Evolutionary conservation across 2,329 filamentous ascomycete genomes (phyloP), one percentile per base, ranked within the genome.

Genomic region (Colletotrichum incanum): DNA sequence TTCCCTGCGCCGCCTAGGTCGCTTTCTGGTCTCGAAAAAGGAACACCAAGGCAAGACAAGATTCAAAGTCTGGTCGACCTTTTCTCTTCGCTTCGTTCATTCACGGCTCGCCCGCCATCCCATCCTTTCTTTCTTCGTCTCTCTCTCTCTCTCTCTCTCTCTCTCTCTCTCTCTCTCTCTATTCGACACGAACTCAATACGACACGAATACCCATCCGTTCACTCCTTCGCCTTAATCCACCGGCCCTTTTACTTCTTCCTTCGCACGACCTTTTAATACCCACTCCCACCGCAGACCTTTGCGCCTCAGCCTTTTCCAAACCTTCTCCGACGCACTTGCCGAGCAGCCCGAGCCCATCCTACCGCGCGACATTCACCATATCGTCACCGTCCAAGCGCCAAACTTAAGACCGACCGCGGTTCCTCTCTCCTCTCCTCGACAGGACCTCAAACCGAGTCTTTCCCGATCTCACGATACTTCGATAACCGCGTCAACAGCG

Each of bases 221-320:
- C 50, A 56, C 47, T 52, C 58, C 69, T 64, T 39, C 55, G 34
- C 69, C 31, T 60, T 61, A 55, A 72, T 69, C 58, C 70, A 65
- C 70, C 54, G 65, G 39, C 65, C 65, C 20, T 56, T 70, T 68
- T 61, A 18, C 54, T 47, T 43, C 26, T 54, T 50, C 62, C 65
- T 68, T 69, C 65, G 59, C 65, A 69, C 70, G 70, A 64, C 52
- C 69, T 69, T 72, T 55, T 64, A 59, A 72, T 72, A 64, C 65
- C 65, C 16, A 47, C 28, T 63, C 65, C 65, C 45, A 65, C 52
- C 54, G 45, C 65, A 59, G 49, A 55, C 70, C 43, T 34, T 64
- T 65, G 65, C 70, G 70, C 65, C 64, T 64, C 47, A 41, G 50
- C 70, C 50, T 59, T 70, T 60, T 43, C 54, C n/a, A 58, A 72